phyloP scores from a whole-genome alignment of 2,329 filamentous ascomycete species.

The Hypoxylon sp. region DNA sequence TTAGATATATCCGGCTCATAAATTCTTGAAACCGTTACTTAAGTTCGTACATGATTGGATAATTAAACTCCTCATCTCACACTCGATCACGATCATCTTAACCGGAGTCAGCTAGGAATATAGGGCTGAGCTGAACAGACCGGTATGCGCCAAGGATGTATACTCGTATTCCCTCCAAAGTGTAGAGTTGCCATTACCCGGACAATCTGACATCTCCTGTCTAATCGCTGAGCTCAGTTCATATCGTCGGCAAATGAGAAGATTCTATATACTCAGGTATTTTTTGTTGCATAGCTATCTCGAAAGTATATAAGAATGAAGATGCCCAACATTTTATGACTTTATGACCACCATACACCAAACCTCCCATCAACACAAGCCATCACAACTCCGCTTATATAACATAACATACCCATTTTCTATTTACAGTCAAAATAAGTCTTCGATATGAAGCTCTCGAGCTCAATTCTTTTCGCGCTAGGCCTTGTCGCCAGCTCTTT shows the following conservation, averaged over 20 bases:
- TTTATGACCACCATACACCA: background rate
- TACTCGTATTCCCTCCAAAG: conserved; percentile 29
- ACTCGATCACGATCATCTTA: conserved; percentile 30
- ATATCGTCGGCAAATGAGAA: conserved; percentile 14
- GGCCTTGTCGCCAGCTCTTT: conserved; percentile 41
- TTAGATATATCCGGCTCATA: conserved; percentile 8
- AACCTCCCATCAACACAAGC: background rate
- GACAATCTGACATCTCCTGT: conserved; percentile 31
- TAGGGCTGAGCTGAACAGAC: conserved; percentile 21
- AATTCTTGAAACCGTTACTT: conserved; percentile 2
- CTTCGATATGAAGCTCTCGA: conserved; percentile 44
- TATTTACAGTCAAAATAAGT: background rate
- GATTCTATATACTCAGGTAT: background rate
- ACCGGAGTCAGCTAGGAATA: conserved; percentile 17
- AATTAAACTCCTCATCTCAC: background rate
- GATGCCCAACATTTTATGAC: background rate
- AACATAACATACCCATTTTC: background rate
- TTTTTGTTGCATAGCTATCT: background rate
- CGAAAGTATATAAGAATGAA: conserved; percentile 18
- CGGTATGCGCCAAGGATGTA: conserved; percentile 13
- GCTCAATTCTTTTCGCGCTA: conserved; percentile 36
- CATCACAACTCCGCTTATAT: background rate
- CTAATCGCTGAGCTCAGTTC: conserved; percentile 7
- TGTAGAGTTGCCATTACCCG: background rate
- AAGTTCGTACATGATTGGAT: conserved; percentile 7